phyloP scores from a whole-genome alignment of 306 rosid genomes.

The Cicer yamashitae region DNA sequence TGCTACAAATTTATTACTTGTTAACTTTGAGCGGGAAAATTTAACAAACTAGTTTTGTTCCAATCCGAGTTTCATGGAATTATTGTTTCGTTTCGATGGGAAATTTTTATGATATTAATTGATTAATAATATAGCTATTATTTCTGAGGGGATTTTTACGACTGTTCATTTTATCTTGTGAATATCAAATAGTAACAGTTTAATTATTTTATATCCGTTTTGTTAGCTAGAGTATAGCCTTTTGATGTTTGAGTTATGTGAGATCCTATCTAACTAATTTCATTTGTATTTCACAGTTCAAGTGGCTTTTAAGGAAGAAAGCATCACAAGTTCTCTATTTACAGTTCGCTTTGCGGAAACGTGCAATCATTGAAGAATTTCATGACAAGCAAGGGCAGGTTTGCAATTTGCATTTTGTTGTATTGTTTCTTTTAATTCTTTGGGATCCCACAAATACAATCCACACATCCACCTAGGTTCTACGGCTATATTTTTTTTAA shows the following conservation, averaged over 20 bases:
- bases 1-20: neutral
- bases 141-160: neutral
- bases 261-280: slow-evolving; percentile 33
- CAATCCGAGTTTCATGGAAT: slow-evolving; percentile 17
- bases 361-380: slow-evolving; percentile 78
- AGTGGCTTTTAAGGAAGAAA: slow-evolving; percentile 81
- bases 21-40: slow-evolving; percentile 18
- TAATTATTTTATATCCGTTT: slow-evolving; percentile 1
- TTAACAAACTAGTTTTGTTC: neutral
- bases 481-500: neutral
- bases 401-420: slow-evolving; percentile 38
- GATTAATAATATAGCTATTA: neutral
- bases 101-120: neutral
- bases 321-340: slow-evolving; percentile 91
- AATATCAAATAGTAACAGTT: neutral
- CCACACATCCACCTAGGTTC: slow-evolving; percentile 21
- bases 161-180: slow-evolving; percentile 8
- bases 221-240: neutral
- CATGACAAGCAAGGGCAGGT: slow-evolving; percentile 94
- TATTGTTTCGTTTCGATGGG: neutral
- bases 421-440: slow-evolving; percentile 16
- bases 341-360: slow-evolving; percentile 89
- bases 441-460: neutral
- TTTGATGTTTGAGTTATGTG: slow-evolving; percentile 29
- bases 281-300: slow-evolving; percentile 64